phyloP scores from a whole-genome alignment of 164 flowering plant genomes.

The Dillenia turbinata region DNA sequence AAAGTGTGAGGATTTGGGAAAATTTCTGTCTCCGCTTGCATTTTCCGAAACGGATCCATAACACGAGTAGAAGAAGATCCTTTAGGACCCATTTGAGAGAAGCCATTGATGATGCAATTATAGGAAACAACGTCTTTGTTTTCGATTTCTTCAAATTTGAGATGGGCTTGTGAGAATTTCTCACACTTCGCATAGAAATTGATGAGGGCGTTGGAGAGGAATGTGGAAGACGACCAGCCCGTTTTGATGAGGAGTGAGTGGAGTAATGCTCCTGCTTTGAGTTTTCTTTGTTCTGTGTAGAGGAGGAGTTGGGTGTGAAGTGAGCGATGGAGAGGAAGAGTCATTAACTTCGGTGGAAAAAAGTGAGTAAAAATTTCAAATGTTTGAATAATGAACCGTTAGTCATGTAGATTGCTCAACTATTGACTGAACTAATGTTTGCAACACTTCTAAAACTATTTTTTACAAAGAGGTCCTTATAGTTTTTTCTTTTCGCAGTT shows the following conservation, averaged over 20 bases:
- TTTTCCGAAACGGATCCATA: conserved; percentile 42
- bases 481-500: too few relatives aligned
- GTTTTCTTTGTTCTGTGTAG: conserved; percentile 33
- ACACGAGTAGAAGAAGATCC: conserved; percentile 16
- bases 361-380: too few relatives aligned
- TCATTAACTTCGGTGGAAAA: too few relatives aligned
- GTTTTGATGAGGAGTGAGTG: conserved; percentile 67
- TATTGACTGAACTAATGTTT: too few relatives aligned
- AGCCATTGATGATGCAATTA: conserved; percentile 69
- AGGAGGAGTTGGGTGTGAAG: conserved; percentile 36
- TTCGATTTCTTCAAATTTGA: conserved; percentile 39
- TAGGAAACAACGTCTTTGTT: conserved; percentile 59
- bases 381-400: too few relatives aligned
- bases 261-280: conserved; percentile 38
- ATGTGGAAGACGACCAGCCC: conserved; percentile 26
- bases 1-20: conserved; percentile 63
- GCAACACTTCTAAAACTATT: too few relatives aligned
- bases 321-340: conserved; percentile 13
- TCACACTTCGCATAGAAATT: conserved; percentile 68
- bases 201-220: conserved; percentile 54
- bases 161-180: conserved; percentile 32
- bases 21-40: conserved; percentile 32
- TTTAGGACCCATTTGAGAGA: conserved; percentile 34
- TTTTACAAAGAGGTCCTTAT: too few relatives aligned
- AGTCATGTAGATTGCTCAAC: too few relatives aligned